Evolutionary conservation across 2,329 filamentous ascomycete species (phyloP).

Genomic region (Claviceps pazoutovae): DNA sequence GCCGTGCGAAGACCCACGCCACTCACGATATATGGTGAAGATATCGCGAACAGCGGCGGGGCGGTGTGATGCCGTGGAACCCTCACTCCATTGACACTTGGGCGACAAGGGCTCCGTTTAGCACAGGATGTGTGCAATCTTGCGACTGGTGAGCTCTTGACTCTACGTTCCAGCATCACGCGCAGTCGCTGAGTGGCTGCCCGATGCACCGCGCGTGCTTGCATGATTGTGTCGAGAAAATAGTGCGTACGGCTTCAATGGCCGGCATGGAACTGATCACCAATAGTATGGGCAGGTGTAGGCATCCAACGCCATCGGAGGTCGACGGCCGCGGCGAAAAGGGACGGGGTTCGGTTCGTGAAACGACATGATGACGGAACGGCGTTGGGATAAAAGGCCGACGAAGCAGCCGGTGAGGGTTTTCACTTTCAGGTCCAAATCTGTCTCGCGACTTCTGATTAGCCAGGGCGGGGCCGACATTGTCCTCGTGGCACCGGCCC

Average conservation of each 20-base stretch:
- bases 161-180: conserved; percentile 5
- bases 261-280: neutral
- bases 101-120: neutral
- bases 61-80: neutral
- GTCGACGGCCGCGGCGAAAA: neutral
- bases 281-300: neutral
- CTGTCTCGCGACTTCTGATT: neutral
- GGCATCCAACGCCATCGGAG: neutral
- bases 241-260: neutral
- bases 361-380: neutral
- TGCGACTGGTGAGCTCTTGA: conserved; percentile 1
- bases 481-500: neutral
- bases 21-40: neutral
- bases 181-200: conserved; percentile 9
- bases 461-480: neutral
- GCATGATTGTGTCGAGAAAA: conserved; percentile 7
- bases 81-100: neutral
- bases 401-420: neutral
- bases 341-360: neutral
- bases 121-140: conserved; percentile 2
- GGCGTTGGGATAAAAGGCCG: neutral
- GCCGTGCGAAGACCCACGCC: conserved; percentile 10
- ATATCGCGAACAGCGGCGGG: neutral
- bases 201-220: conserved; percentile 6
- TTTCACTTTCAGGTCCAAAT: neutral